Conservation (phyloP, 208 protist genomes). For the Crithidia acanthocephali region DNA sequence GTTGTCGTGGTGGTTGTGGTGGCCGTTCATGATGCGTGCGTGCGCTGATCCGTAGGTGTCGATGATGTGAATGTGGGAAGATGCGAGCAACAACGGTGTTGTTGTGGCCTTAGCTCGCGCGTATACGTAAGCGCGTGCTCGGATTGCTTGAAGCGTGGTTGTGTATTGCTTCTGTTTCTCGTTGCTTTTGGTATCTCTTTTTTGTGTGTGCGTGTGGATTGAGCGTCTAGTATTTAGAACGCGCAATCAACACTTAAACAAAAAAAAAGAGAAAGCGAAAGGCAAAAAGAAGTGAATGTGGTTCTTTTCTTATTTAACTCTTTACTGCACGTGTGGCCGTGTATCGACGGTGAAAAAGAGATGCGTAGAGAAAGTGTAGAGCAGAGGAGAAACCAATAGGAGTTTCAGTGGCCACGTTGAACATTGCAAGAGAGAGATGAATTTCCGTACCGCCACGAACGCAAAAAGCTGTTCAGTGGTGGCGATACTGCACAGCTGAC, state of each 20-base stretch:
- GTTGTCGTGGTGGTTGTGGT: background rate
- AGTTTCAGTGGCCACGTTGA: too few relatives aligned
- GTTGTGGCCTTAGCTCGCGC: background rate
- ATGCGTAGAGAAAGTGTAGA: too few relatives aligned
- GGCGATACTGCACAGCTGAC: too few relatives aligned
- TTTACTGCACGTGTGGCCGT: background rate
- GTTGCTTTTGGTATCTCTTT: too few relatives aligned
- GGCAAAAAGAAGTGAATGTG: background rate
- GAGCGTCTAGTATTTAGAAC: background rate
- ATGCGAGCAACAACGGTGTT: background rate
- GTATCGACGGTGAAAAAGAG: too few relatives aligned
- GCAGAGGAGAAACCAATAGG: too few relatives aligned
- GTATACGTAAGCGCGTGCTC: background rate
- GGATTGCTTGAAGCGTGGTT: too few relatives aligned
- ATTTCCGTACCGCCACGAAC: too few relatives aligned
- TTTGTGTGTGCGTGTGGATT: background rate
- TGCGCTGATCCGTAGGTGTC: background rate
- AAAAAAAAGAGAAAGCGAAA: too few relatives aligned
- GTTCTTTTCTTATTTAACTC: background rate
- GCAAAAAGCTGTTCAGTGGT: too few relatives aligned
- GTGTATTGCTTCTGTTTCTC: too few relatives aligned
- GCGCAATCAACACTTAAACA: conserved; percentile 6
- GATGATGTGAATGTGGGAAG: background rate
- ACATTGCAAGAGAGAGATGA: too few relatives aligned
- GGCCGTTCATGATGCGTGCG: conserved; percentile 3